Percentiles rank a stretch among this genome's conserved stretches.
Conservation (phyloP, 1,284 basidiomycete species). For the Pseudozyma pruni region DNA sequence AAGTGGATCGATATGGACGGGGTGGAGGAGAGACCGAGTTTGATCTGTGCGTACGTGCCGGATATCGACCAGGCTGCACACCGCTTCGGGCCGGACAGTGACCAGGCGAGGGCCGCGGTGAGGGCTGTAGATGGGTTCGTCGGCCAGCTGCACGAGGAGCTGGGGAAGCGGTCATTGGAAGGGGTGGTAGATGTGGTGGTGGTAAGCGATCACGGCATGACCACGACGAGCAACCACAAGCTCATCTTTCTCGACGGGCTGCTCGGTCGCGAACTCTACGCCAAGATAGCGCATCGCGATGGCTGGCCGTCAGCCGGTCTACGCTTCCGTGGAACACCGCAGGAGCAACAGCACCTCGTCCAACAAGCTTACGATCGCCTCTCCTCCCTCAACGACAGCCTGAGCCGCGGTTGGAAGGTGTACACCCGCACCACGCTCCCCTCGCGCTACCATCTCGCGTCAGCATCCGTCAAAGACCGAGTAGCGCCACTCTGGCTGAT, state of each 20-base stretch:
- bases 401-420: conserved; percentile 8
- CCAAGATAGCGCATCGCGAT: conserved; percentile 77
- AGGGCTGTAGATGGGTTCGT: conserved; percentile 79
- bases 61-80: conserved; percentile 75
- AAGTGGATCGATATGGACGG: conserved; percentile 43
- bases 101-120: conserved; percentile 72
- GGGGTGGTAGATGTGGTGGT: conserved; percentile 87
- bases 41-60: conserved; percentile 72
- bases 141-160: conserved; percentile 74
- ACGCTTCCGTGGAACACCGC: conserved; percentile 14
- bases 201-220: conserved; percentile 94
- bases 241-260: conserved; percentile 84
- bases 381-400: background rate
- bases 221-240: conserved; percentile 79
- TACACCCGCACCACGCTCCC: conserved; percentile 26
- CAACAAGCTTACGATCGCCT: conserved; percentile 5
- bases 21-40: conserved; percentile 31
- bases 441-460: conserved; percentile 13
- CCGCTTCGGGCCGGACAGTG: conserved; percentile 75
- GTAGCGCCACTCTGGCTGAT: conserved; percentile 37
- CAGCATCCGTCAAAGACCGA: conserved; percentile 9
- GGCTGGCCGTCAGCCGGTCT: conserved; percentile 69
- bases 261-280: conserved; percentile 76
- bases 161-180: conserved; percentile 79
- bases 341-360: background rate